Conservation (phyloP, 495 filamentous ascomycete species). For the Haplographium delicatum region DNA sequence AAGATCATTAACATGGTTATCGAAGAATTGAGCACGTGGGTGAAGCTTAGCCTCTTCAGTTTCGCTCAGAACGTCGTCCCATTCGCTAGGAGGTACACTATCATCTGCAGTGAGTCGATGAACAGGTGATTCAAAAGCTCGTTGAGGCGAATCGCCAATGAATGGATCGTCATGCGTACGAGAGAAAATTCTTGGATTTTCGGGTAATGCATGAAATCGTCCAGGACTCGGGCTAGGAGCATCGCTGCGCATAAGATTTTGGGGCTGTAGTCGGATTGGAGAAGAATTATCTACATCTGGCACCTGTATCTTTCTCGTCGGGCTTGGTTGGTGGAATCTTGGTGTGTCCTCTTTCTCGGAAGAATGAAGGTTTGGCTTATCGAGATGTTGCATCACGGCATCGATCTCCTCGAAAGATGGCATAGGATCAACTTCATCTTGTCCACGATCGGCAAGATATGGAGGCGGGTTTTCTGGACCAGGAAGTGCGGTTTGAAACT, state of each 20-base stretch:
- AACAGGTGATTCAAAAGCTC: conserved; percentile 44
- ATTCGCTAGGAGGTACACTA: conserved; percentile 74
- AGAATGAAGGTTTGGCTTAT: conserved; percentile 58
- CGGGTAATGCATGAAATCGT: conserved; percentile 41
- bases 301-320: conserved; percentile 31
- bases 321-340: conserved; percentile 33
- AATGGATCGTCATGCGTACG: conserved; percentile 31
- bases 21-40: conserved; percentile 71
- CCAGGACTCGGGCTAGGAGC: conserved; percentile 72
- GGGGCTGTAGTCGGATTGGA: conserved; percentile 50
- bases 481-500: conserved; percentile 28
- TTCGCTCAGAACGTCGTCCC: conserved; percentile 81
- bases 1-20: conserved; percentile 78
- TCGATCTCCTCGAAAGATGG: conserved; percentile 67
- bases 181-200: conserved; percentile 30
- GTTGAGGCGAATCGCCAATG: conserved; percentile 8
- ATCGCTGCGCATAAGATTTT: conserved; percentile 56
- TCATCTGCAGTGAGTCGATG: conserved; percentile 60
- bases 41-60: conserved; percentile 77
- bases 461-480: conserved; percentile 26
- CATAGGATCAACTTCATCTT: conserved; percentile 15
- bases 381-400: conserved; percentile 77
- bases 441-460: too few relatives aligned
- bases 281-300: conserved; percentile 38
- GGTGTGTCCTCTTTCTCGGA: conserved; percentile 4